These are phyloP conservation scores for Cladosporium sp. DNA, from an alignment of 2,329 filamentous ascomycete species.

Conservation along the genomic window DNA sequence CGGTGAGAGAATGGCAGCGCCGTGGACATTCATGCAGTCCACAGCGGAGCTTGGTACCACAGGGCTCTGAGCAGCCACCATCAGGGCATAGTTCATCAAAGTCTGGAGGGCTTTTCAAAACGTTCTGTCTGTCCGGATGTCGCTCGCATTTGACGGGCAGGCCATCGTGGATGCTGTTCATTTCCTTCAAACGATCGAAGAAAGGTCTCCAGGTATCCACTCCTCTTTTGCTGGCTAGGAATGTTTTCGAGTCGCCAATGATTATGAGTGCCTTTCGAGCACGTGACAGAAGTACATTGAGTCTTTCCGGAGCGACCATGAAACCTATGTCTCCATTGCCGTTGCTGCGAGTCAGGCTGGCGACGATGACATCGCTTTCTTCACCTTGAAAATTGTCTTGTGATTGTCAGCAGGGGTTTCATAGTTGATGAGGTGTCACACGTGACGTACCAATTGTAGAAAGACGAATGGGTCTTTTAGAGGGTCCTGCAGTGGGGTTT, in stretches of 20 bases:
- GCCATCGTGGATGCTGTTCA: slow-evolving; percentile 46
- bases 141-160: slow-evolving; percentile 58
- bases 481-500: slow-evolving; percentile 14
- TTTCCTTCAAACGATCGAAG: slow-evolving; percentile 16
- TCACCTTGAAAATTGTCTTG: slow-evolving; percentile 67
- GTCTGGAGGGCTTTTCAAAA: slow-evolving; percentile 50
- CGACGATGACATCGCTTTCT: slow-evolving; percentile 65
- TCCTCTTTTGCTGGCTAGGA: slow-evolving; percentile 17
- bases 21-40: slow-evolving; percentile 55
- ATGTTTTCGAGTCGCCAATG: slow-evolving; percentile 55
- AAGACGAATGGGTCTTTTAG: slow-evolving; percentile 42
- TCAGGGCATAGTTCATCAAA: slow-evolving; percentile 63
- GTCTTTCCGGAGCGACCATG: slow-evolving; percentile 60
- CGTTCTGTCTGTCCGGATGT: slow-evolving; percentile 49
- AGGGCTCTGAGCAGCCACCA: slow-evolving; percentile 63
- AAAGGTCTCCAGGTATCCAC: slow-evolving; percentile 18
- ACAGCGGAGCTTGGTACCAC: slow-evolving; percentile 52
- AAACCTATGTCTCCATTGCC: slow-evolving; percentile 57
- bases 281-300: slow-evolving; percentile 65
- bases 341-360: slow-evolving; percentile 71
- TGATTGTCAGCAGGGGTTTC: slow-evolving; percentile 5
- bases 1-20: slow-evolving; percentile 58
- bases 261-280: slow-evolving; percentile 68
- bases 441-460: slow-evolving; percentile 29
- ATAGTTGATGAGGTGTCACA: too few species aligned